phyloP scores from a whole-genome alignment of 2,329 filamentous ascomycete genomes.

The Alternaria rosae region DNA sequence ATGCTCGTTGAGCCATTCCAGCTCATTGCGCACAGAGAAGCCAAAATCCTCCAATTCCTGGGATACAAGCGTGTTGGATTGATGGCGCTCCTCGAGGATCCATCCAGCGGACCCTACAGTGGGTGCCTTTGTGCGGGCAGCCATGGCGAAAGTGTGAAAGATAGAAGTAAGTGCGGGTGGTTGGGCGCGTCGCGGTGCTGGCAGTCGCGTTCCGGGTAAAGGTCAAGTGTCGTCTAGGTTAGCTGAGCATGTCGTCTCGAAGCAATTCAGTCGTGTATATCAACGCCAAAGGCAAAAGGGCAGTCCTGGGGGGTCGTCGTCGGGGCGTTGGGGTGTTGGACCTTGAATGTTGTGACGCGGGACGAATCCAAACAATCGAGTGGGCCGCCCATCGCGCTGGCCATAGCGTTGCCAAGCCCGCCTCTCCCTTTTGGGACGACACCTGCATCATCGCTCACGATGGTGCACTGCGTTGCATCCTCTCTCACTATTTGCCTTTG shows the following conservation, averaged over 20 bases:
- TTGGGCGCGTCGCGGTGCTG: conserved; percentile 35
- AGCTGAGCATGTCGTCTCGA: conserved; percentile 31
- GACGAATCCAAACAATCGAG: conserved; percentile 31
- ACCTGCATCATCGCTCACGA: neutral
- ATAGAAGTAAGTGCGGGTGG: conserved; percentile 8
- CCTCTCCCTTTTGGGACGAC: conserved; percentile 9
- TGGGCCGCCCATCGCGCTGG: conserved; percentile 22
- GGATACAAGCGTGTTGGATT: conserved; percentile 76
- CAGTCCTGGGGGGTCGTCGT: conserved; percentile 18
- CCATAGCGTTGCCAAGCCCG: conserved; percentile 22
- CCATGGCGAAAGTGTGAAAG: conserved; percentile 33
- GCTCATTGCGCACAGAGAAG: conserved; percentile 89
- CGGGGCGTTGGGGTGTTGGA: conserved; percentile 19
- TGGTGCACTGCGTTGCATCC: neutral
- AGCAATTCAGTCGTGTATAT: conserved; percentile 17
- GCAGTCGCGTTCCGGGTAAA: conserved; percentile 20
- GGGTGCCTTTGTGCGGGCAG: conserved; percentile 44
- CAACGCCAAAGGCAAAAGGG: conserved; percentile 19
- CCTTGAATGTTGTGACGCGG: conserved; percentile 26
- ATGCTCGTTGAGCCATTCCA: conserved; percentile 98
- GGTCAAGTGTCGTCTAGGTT: conserved; percentile 9
- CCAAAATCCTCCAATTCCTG: conserved; percentile 92
- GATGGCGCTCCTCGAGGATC: conserved; percentile 83
- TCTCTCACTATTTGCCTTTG: neutral
- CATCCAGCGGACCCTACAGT: conserved; percentile 84